A percentile compares a stretch with the other conserved stretches of the same genome.
Evolutionary conservation across 805 yeast species (phyloP).

Genomic region (Myxozyma monticola): DNA sequence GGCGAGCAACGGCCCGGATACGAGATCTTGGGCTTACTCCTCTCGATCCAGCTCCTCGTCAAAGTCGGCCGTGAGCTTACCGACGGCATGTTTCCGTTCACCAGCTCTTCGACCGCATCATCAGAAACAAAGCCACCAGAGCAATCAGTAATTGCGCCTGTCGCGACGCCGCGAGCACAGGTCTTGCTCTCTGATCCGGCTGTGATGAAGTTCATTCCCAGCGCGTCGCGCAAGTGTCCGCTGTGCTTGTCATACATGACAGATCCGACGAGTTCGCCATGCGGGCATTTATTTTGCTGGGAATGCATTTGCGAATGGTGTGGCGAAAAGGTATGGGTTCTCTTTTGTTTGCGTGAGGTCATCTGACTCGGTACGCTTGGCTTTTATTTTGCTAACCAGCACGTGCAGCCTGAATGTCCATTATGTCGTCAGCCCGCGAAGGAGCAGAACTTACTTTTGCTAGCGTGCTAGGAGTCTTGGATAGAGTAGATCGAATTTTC

Average conservation of each 20-base stretch:
- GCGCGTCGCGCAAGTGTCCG: constrained; percentile 72
- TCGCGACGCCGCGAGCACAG: constrained; percentile 22
- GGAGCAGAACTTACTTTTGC: constrained; percentile 62
- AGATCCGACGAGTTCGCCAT: constrained; percentile 80
- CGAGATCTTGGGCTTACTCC: constrained; percentile 61
- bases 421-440: constrained; percentile 73
- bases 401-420: constrained; percentile 72
- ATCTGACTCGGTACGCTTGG: no score
- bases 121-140: constrained; percentile 16
- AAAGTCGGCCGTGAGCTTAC: constrained; percentile 12
- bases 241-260: constrained; percentile 78
- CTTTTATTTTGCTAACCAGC: not conserved
- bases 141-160: not conserved
- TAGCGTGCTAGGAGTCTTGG: constrained; percentile 42
- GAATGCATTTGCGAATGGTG: constrained; percentile 86
- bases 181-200: constrained; percentile 59
- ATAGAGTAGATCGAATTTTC: no score
- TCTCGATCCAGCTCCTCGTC: constrained; percentile 36
- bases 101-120: constrained; percentile 11
- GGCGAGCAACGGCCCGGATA: constrained; percentile 53
- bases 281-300: constrained; percentile 97
- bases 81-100: not conserved
- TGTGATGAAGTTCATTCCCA: constrained; percentile 69
- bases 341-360: not conserved
- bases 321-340: constrained; percentile 52